These are phyloP conservation scores for Lotus japonicus DNA, from an alignment of 306 rosid genomes.

Conservation along the genomic window DNA sequence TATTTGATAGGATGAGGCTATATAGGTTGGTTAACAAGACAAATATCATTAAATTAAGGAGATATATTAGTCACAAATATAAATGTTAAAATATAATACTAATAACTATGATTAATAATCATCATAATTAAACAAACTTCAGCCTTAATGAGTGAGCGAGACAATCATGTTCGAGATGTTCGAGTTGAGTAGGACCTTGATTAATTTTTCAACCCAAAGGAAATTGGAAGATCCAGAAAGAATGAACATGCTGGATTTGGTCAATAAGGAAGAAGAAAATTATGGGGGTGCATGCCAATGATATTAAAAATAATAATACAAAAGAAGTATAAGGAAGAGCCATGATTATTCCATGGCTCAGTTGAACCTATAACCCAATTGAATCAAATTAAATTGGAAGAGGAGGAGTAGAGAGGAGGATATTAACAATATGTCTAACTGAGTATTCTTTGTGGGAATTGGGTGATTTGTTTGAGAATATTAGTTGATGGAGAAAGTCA, in stretches of 20 bases:
- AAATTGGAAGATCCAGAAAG: neutral
- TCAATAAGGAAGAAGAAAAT: too few relatives aligned
- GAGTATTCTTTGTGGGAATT: conserved; percentile 19
- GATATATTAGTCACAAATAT: neutral
- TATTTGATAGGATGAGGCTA: too few relatives aligned
- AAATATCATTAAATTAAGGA: neutral
- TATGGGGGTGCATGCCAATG: neutral
- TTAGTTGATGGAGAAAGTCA: conserved; percentile 10
- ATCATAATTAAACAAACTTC: neutral
- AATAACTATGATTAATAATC: neutral
- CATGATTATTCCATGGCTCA: too few relatives aligned
- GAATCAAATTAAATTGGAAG: conserved; percentile 3
- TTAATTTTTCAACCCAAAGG: too few relatives aligned
- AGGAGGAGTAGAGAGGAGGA: neutral
- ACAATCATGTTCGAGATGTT: too few relatives aligned
- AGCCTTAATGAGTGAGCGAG: too few relatives aligned
- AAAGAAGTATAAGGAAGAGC: neutral
- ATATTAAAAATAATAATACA: neutral
- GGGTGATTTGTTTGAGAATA: conserved; percentile 12
- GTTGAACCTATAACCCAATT: neutral
- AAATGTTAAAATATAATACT: neutral
- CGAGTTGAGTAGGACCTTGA: too few relatives aligned
- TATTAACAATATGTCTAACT: neutral
- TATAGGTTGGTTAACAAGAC: neutral
- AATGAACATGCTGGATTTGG: neutral